Conservation (phyloP, 1,284 basidiomycete species). For the Afroboletus lepidellus region DNA sequence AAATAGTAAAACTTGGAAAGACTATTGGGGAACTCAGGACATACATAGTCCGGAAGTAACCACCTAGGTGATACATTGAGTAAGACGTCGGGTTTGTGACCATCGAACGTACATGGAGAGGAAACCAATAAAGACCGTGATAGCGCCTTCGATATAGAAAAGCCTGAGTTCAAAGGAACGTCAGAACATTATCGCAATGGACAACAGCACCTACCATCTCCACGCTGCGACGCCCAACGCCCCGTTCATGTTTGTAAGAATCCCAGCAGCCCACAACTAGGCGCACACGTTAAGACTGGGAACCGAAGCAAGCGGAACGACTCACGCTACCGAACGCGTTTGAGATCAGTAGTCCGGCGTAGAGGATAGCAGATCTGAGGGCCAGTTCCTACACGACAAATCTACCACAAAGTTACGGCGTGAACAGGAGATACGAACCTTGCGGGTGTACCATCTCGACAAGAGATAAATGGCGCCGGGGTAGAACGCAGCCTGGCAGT, state of each 20-base stretch:
- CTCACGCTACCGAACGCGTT: too few relatives aligned
- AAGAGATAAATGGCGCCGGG: neutral
- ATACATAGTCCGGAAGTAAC: neutral
- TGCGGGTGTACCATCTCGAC: too few relatives aligned
- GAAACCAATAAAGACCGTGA: neutral
- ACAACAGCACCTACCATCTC: neutral
- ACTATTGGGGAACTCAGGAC: neutral
- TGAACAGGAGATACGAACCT: too few relatives aligned
- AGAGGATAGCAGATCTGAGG: too few relatives aligned
- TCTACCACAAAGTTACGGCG: too few relatives aligned
- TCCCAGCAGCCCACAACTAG: neutral
- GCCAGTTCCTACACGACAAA: too few relatives aligned
- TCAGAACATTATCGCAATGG: neutral
- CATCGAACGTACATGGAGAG: neutral
- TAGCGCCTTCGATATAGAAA: neutral
- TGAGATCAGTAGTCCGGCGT: too few relatives aligned
- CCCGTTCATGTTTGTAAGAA: conserved; percentile 1
- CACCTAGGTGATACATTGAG: neutral
- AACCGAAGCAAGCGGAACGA: too few relatives aligned
- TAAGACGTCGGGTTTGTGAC: neutral
- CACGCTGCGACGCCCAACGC: neutral
- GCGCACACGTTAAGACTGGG: too few relatives aligned
- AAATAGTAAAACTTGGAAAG: too few relatives aligned
- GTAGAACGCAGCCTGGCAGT: neutral
- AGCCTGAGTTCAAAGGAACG: neutral